phyloP scores from a whole-genome alignment of 2,329 filamentous ascomycete genomes.

The Talaromyces atroroseus region DNA sequence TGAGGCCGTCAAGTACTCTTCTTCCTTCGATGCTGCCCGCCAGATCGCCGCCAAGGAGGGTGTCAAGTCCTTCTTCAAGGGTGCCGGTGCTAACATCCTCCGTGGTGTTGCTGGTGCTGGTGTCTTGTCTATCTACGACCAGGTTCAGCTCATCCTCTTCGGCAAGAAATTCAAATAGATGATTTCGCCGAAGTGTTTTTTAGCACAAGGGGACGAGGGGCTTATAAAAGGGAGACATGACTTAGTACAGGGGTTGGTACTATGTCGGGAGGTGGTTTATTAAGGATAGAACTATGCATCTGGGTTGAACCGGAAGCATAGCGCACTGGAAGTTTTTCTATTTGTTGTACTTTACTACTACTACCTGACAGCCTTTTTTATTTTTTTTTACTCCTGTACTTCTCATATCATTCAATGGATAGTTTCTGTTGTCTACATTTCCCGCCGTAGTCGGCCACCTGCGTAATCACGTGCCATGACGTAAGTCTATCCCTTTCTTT shows the following conservation, averaged over 20 bases:
- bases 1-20: constrained; percentile 99
- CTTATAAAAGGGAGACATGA: constrained; percentile 12
- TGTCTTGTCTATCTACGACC: constrained; percentile 99
- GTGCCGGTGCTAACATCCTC: constrained; percentile 99
- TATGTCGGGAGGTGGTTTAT: constrained; percentile 24
- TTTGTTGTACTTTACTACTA: constrained; percentile 44
- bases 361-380: constrained; percentile 40
- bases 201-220: constrained; percentile 1
- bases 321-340: constrained; percentile 38
- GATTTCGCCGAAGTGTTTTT: background rate
- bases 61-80: constrained; percentile 99
- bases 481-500: background rate
- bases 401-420: constrained; percentile 14
- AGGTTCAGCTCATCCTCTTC: constrained; percentile 98
- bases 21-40: constrained; percentile 86
- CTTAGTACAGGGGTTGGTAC: background rate
- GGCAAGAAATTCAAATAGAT: constrained; percentile 91
- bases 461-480: constrained; percentile 15
- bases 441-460: background rate
- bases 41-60: constrained; percentile 97
- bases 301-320: constrained; percentile 40
- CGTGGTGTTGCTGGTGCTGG: constrained; percentile 99
- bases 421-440: constrained; percentile 11
- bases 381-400: constrained; percentile 21
- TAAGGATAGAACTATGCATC: constrained; percentile 41